Evolutionary conservation across 208 protist genomes (phyloP).

Genomic region (Trichomonas vaginalis): DNA sequence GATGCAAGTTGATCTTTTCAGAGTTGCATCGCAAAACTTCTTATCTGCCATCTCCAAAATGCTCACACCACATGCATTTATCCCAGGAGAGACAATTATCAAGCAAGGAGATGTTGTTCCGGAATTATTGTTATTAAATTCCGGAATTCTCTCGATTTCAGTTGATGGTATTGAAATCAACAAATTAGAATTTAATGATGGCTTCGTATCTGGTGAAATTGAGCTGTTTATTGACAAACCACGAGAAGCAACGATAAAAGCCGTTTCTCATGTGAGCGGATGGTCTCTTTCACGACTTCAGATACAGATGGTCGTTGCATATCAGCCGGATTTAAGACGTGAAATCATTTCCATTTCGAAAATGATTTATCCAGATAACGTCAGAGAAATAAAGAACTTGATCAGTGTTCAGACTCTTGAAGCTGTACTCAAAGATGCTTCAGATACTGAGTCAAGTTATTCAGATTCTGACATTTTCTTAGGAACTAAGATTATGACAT

Average conservation of each 20-base stretch:
- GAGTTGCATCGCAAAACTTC: not conserved
- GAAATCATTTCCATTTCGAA: not conserved
- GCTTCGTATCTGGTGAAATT: not conserved
- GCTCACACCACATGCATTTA: not conserved
- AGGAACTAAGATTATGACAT: too few relatives aligned
- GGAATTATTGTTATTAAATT: not conserved
- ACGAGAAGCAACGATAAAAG: not conserved
- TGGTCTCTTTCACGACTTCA: not conserved
- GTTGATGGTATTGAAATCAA: not conserved
- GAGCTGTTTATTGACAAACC: not conserved
- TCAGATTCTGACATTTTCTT: too few relatives aligned
- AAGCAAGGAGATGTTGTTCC: not conserved
- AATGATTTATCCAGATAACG: not conserved
- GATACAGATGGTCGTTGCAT: not conserved
- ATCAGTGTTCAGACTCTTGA: too few relatives aligned
- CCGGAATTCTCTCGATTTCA: not conserved
- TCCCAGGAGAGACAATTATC: not conserved
- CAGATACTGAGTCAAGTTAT: too few relatives aligned
- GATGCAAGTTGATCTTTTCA: not conserved
- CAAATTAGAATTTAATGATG: not conserved
- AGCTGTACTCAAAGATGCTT: too few relatives aligned
- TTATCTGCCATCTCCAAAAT: not conserved
- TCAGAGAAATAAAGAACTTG: not conserved
- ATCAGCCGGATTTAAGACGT: not conserved
- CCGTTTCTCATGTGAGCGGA: not conserved